These are phyloP conservation scores for Erodium trifolium DNA, from an alignment of 441 rosid genomes.

Conservation along the genomic window DNA sequence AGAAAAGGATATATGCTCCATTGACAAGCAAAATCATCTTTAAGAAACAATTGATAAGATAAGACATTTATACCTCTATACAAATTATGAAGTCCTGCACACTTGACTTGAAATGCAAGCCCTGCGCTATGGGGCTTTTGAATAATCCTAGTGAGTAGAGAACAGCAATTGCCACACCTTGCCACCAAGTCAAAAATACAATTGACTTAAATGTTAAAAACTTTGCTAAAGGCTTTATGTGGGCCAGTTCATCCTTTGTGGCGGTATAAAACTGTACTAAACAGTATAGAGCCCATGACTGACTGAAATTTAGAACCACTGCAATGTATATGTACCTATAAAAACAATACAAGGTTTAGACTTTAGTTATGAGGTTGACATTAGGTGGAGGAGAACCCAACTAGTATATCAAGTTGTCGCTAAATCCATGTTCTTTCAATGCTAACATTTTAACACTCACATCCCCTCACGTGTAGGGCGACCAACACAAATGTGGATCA, in stretches of 20 bases:
- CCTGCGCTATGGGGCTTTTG: conserved; percentile 73
- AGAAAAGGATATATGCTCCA: neutral
- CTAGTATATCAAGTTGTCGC: too few species aligned
- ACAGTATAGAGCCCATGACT: conserved; percentile 96
- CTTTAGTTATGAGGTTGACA: neutral
- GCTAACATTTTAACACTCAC: too few species aligned
- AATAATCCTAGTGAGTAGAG: conserved; percentile 76
- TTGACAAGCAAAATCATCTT: neutral
- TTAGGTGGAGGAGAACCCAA: too few species aligned
- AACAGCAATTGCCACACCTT: conserved; percentile 95
- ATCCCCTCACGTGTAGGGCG: too few species aligned
- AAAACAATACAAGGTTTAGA: conserved; percentile 12
- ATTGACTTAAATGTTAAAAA: conserved; percentile 61
- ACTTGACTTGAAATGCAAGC: conserved; percentile 78
- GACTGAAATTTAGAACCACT: conserved; percentile 91
- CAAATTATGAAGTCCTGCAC: conserved; percentile 97
- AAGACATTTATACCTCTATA: conserved; percentile 71
- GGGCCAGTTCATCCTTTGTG: conserved; percentile 83
- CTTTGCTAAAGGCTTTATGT: conserved; percentile 89
- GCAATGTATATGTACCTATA: conserved; percentile 94
- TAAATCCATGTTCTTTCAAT: too few species aligned
- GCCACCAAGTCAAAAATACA: conserved; percentile 69
- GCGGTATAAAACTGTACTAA: conserved; percentile 87
- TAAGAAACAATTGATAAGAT: conserved; percentile 15
- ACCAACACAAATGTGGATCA: too few species aligned